These are phyloP conservation scores for Pachysandra terminalis DNA, from an alignment of 164 flowering plant species.

Conservation along the genomic window DNA sequence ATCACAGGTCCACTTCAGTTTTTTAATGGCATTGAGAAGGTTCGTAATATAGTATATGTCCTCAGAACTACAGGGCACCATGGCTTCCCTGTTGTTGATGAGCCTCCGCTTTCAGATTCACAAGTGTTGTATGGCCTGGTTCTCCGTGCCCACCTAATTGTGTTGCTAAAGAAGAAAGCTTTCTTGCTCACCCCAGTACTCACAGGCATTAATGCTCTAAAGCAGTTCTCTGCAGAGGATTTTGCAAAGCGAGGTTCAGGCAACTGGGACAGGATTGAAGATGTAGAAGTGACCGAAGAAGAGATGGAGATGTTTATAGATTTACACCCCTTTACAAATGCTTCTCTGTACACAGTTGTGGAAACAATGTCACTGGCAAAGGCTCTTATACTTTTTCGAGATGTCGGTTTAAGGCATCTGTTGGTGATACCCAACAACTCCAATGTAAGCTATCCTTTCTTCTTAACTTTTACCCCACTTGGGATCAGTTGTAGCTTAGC, in stretches of 20 bases:
- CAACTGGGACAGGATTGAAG: constrained; percentile 74
- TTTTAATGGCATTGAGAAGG: too few relatives aligned
- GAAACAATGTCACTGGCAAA: constrained; percentile 98
- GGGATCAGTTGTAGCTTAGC: neutral
- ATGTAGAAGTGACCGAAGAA: constrained; percentile 55
- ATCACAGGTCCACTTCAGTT: too few relatives aligned
- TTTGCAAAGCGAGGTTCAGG: constrained; percentile 93
- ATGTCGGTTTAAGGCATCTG: constrained; percentile 81
- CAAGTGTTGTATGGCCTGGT: constrained; percentile 81
- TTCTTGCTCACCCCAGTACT: constrained; percentile 41
- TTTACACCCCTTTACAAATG: constrained; percentile 86
- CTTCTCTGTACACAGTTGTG: constrained; percentile 86
- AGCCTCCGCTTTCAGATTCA: too few relatives aligned
- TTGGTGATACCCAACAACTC: constrained; percentile 83
- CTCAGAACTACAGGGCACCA: too few relatives aligned
- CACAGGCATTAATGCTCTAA: constrained; percentile 34
- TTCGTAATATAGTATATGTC: too few relatives aligned
- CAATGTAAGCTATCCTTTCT: neutral
- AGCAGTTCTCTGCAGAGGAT: constrained; percentile 59
- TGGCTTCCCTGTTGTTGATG: too few relatives aligned
- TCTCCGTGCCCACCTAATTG: constrained; percentile 78
- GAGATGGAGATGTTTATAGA: constrained; percentile 96
- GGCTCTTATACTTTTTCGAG: constrained; percentile 77
- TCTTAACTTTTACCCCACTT: too few relatives aligned
- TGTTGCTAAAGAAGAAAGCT: constrained; percentile 61